Base-by-base conservation (phyloP, 768 basidiomycete genomes). In the Kwoniella sp. region DNA sequence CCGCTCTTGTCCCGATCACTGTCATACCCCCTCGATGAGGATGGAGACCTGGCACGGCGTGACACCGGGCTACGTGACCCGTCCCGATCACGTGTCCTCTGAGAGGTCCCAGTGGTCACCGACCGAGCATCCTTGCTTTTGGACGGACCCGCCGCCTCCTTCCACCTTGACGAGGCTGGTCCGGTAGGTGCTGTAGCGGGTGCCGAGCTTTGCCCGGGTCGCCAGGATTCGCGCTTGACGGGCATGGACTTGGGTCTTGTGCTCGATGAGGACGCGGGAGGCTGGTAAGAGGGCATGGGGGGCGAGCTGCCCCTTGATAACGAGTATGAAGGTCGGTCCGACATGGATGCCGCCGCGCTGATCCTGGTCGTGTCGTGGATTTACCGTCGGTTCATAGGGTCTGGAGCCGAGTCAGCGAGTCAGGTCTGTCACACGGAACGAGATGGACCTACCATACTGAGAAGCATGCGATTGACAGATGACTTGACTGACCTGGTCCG, bases 151-250 rank as follows among this genome's bases (percentile, higher is more conserved):
- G 49, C 29, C 5, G 49, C 27, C 33, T 22, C 11, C 37, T 31
- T 36, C 19, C 9, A 17, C n/a, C n/a, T n/a, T 37, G 41, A 43
- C n/a, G 41, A 43, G 6, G 41, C 23, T n/a, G 41, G 28, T 20
- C 28, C 41, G 3, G 25, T 19, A 26, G 36, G 37, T 11, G 42
- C 42, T 5, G 39, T 31, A 19, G 52, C 25, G 3, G 41, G n/a
- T 3, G 52, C 29, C 5, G 55, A 46, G 3, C 27, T 27, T 46
- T 50, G 52, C 19, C 50, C 52, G 29, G 66, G 66, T 27, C 66
- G 22, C 66, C 66, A 68, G 9, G 56, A 57, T 48, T 68, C 66
- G 12, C 61, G 53, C 43, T 65, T 68, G 3, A 62, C 34, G 10
- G 52, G 41, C 50, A 53, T 42, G 22, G 34, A 34, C 17, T n/a